Evolutionary conservation across 2,329 filamentous ascomycete species (phyloP).

Genomic region (Calycina herbarum): DNA sequence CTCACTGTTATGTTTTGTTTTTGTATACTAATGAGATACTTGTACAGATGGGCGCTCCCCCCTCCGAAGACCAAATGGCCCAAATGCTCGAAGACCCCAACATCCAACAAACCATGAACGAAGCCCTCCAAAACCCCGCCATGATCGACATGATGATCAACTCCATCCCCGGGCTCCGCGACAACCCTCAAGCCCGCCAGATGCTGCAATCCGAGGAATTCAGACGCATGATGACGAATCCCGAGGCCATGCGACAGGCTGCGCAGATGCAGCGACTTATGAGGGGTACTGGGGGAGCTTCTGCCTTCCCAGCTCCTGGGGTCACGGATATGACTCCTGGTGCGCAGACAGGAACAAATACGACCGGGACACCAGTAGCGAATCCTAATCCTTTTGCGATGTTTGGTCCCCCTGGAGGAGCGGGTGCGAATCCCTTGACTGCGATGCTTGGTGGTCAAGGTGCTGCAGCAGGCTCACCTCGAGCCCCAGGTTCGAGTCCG

Average conservation of each 20-base stretch:
- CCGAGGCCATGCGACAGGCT: slow-evolving; percentile 78
- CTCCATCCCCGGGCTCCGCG: slow-evolving; percentile 78
- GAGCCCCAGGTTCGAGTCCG: slow-evolving; percentile 37
- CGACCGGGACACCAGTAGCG: slow-evolving; percentile 26
- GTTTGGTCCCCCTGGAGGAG: slow-evolving; percentile 36
- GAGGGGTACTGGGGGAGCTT: slow-evolving; percentile 46
- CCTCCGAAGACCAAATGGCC: slow-evolving; percentile 75
- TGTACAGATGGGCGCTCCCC: slow-evolving; percentile 82
- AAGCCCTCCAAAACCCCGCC: slow-evolving; percentile 91
- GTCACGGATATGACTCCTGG: slow-evolving; percentile 79
- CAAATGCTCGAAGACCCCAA: slow-evolving; percentile 87
- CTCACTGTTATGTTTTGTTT: not conserved
- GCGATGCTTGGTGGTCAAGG: slow-evolving; percentile 50
- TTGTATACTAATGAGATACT: slow-evolving; percentile 28
- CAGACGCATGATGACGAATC: slow-evolving; percentile 90
- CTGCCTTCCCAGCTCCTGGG: slow-evolving; percentile 84
- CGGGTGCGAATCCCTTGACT: slow-evolving; percentile 59
- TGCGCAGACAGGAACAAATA: slow-evolving; percentile 34
- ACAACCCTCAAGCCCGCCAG: slow-evolving; percentile 72
- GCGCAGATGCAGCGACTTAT: slow-evolving; percentile 78
- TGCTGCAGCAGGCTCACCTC: slow-evolving; percentile 34
- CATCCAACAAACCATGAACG: slow-evolving; percentile 84
- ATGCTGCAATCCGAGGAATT: slow-evolving; percentile 88
- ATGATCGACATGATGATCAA: slow-evolving; percentile 95
- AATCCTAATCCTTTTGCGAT: slow-evolving; percentile 35